Evolutionary conservation across 768 basidiomycete species (phyloP).

Genomic region (Leccinellum albellum): DNA sequence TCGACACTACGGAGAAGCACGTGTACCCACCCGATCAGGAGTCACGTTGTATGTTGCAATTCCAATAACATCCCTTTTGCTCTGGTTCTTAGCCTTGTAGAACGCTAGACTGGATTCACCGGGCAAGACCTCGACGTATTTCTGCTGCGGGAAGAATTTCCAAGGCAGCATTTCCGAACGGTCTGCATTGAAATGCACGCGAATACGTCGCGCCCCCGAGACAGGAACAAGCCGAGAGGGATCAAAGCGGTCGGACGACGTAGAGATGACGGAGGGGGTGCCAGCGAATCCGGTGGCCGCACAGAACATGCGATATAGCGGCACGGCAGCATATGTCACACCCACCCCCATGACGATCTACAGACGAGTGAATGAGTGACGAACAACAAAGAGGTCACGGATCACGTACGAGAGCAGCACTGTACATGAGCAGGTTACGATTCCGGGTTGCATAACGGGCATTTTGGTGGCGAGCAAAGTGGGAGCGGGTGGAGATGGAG

Average conservation of each 20-base stretch:
- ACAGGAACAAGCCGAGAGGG: conserved; percentile 81
- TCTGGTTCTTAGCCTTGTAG: conserved; percentile 87
- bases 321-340: conserved; percentile 94
- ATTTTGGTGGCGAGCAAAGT: conserved; percentile 22
- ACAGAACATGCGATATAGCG: conserved; percentile 97
- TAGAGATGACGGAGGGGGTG: conserved; percentile 83
- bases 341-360: conserved; percentile 80
- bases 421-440: conserved; percentile 78
- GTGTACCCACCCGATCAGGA: conserved; percentile 77
- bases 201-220: conserved; percentile 68
- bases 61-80: conserved; percentile 86
- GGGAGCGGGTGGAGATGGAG: conserved; percentile 11
- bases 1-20: not conserved
- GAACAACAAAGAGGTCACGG: not conserved
- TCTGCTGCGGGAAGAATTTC: conserved; percentile 89
- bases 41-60: conserved; percentile 99
- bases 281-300: conserved; percentile 96
- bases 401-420: conserved; percentile 68
- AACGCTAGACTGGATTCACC: conserved; percentile 97
- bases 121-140: conserved; percentile 83
- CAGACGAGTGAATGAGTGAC: conserved; percentile 1
- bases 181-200: conserved; percentile 95
- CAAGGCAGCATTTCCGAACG: conserved; percentile 86
- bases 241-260: conserved; percentile 60
- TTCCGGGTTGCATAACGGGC: conserved; percentile 53